Conservation (phyloP, 306 rosid species). For the Amphicarpaea edgeworthii region DNA sequence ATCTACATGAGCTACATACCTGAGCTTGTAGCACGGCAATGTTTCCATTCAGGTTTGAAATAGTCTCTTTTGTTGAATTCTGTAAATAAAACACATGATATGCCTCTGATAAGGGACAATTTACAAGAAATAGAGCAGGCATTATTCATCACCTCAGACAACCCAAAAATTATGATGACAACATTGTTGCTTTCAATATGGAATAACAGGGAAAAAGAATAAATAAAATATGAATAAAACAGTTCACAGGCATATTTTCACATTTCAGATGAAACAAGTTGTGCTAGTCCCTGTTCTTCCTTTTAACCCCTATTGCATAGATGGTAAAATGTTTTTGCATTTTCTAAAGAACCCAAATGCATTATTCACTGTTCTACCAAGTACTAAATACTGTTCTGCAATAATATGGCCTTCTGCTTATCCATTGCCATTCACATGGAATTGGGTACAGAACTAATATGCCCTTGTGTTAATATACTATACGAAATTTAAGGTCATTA, state of each 20-base stretch:
- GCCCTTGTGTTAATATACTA: slow-evolving; percentile 7
- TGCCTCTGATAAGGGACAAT: slow-evolving; percentile 42
- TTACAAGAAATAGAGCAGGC: slow-evolving; percentile 28
- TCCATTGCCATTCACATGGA: slow-evolving; percentile 7
- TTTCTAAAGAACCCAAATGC: not conserved
- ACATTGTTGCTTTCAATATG: slow-evolving; percentile 19
- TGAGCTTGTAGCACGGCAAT: slow-evolving; percentile 58
- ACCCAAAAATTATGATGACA: slow-evolving; percentile 3
- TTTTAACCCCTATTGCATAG: not conserved
- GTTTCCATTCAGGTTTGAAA: slow-evolving; percentile 57
- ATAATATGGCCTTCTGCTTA: slow-evolving; percentile 7
- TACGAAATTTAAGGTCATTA: slow-evolving; percentile 28
- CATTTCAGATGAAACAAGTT: not conserved
- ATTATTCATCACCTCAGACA: slow-evolving; percentile 25
- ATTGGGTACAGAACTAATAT: not conserved
- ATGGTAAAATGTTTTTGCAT: not conserved
- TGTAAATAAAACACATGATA: slow-evolving; percentile 53
- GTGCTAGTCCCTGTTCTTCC: not conserved
- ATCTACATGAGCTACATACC: slow-evolving; percentile 60
- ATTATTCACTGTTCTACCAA: not conserved
- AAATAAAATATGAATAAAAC: not conserved
- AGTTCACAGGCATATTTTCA: not conserved
- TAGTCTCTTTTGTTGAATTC: slow-evolving; percentile 61
- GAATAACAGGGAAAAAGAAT: not conserved
- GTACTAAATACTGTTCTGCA: not conserved